A percentile compares a stretch with the other conserved stretches of the same genome.
Evolutionary conservation across 345 rosid species (phyloP).

Genomic region (Ailanthus altissimus): DNA sequence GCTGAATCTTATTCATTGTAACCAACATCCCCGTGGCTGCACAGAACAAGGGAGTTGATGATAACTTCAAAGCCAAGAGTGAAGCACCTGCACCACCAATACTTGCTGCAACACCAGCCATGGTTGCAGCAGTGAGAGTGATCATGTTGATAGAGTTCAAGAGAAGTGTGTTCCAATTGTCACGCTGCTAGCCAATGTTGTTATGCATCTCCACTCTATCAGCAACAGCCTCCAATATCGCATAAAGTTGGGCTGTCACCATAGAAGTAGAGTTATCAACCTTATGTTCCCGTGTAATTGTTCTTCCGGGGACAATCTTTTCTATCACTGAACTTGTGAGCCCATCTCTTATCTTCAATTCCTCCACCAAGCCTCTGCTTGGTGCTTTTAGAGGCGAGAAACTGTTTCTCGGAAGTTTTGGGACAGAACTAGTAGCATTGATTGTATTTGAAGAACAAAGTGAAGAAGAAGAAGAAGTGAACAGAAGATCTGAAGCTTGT

Average conservation of each 20-base stretch:
- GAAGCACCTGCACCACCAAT: slow-evolving; percentile 28
- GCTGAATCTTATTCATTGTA: slow-evolving; percentile 60
- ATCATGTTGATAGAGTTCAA: slow-evolving; percentile 69
- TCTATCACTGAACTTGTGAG: not conserved
- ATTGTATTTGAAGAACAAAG: slow-evolving; percentile 12
- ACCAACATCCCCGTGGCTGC: slow-evolving; percentile 45
- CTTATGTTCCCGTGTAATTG: not conserved
- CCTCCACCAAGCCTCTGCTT: slow-evolving; percentile 10
- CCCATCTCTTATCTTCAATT: slow-evolving; percentile 10
- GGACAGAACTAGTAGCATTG: slow-evolving; percentile 44
- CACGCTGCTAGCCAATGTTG: slow-evolving; percentile 62
- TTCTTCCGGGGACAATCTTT: not conserved
- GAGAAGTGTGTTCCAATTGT: slow-evolving; percentile 64
- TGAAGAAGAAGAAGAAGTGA: slow-evolving; percentile 31
- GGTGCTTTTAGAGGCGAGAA: slow-evolving; percentile 37
- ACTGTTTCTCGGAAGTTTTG: slow-evolving; percentile 39
- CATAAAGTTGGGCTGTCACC: slow-evolving; percentile 33
- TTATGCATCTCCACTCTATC: slow-evolving; percentile 78
- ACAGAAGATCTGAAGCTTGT: slow-evolving; percentile 30
- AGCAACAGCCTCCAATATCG: slow-evolving; percentile 52
- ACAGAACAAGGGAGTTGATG: slow-evolving; percentile 42
- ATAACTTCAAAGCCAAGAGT: slow-evolving; percentile 43
- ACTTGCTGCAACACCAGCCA: slow-evolving; percentile 48
- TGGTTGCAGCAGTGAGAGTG: slow-evolving; percentile 57
- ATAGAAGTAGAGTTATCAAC: not conserved